phyloP scores from a whole-genome alignment of 257 asterid genomes.

The Gynochthodes officinalis region DNA sequence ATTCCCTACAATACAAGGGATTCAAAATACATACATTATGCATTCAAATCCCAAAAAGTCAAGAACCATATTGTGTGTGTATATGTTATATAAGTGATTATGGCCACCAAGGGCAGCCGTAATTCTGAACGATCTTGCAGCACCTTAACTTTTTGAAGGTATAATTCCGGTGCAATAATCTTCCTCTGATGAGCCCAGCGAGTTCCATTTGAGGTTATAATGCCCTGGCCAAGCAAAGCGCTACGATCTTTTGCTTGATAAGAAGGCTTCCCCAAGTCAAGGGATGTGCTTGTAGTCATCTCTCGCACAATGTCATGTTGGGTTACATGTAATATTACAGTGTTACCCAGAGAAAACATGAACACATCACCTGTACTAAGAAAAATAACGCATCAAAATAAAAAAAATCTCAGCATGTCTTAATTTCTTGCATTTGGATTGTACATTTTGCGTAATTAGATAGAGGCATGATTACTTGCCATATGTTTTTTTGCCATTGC shows the following conservation, averaged over 20 bases:
- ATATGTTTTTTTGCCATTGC: conserved; percentile 46
- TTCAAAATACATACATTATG: not conserved
- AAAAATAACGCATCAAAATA: not conserved
- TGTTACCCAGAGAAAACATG: conserved; percentile 29
- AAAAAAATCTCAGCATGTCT: too few species aligned
- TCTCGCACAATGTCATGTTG: conserved; percentile 38
- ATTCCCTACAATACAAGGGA: not conserved
- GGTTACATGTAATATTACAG: conserved; percentile 29
- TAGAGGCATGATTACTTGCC: conserved; percentile 24
- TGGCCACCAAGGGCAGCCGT: too few species aligned
- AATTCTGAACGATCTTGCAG: too few species aligned
- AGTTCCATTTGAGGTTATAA: conserved; percentile 33
- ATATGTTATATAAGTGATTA: too few species aligned
- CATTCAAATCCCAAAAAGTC: not conserved
- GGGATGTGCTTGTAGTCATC: conserved; percentile 37
- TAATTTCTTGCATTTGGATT: too few species aligned
- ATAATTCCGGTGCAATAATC: conserved; percentile 43
- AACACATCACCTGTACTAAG: conserved; percentile 38
- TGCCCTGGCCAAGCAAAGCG: conserved; percentile 36
- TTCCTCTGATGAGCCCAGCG: conserved; percentile 40
- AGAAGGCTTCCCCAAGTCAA: conserved; percentile 39
- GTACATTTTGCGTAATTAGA: too few species aligned
- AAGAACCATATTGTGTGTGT: too few species aligned
- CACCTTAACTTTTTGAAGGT: conserved; percentile 50
- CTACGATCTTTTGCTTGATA: conserved; percentile 33